A percentile compares a stretch with the other conserved stretches of the same genome.
Evolutionary conservation across 2,329 filamentous ascomycete genomes (phyloP).

Genomic region (Neonectria hederae): DNA sequence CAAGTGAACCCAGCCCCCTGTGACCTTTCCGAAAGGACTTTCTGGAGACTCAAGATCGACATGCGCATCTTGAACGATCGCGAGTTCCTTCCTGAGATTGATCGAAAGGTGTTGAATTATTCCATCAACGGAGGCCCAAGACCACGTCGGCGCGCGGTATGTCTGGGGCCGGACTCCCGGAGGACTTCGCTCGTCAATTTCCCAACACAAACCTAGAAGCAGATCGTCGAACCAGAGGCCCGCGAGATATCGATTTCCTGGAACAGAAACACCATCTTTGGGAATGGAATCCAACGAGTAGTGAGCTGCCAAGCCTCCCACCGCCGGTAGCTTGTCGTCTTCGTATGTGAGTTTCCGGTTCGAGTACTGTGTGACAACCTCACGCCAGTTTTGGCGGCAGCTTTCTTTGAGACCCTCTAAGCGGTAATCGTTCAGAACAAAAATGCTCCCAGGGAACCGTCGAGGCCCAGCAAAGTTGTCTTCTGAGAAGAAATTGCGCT

Average conservation of each 20-base stretch:
- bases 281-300: not conserved
- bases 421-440: too few relatives aligned
- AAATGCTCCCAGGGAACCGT: not conserved
- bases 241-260: slow-evolving; percentile 6
- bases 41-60: not conserved
- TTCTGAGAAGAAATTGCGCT: not conserved
- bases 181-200: not conserved
- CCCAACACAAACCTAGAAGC: not conserved
- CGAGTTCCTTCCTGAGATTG: not conserved
- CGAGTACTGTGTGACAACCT: not conserved
- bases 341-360: not conserved
- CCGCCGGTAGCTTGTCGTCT: not conserved
- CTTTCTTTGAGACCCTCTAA: not conserved
- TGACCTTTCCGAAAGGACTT: not conserved
- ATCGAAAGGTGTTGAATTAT: not conserved
- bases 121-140: slow-evolving; percentile 9
- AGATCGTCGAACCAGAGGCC: slow-evolving; percentile 1
- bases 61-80: not conserved
- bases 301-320: not conserved
- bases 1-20: not conserved
- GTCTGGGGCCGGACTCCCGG: not conserved
- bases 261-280: not conserved
- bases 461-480: not conserved
- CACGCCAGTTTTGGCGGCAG: not conserved
- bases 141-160: slow-evolving; percentile 10